Evolutionary conservation across 2,329 filamentous ascomycete species (phyloP).

Genomic region (Ophiostoma quercus): DNA sequence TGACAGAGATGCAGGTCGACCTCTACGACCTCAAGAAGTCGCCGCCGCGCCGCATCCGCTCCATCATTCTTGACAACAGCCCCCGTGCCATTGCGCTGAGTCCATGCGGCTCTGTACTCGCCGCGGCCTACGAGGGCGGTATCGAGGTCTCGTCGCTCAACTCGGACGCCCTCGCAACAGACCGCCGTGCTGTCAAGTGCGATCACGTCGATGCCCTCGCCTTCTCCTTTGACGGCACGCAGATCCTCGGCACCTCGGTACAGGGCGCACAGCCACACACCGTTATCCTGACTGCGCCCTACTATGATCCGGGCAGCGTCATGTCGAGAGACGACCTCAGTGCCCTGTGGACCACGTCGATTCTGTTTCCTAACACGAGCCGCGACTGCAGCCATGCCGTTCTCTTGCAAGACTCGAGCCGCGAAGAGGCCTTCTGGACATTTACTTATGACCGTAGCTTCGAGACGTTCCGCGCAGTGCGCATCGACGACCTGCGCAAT

Average conservation of each 20-base stretch:
- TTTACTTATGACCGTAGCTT: constrained; percentile 73
- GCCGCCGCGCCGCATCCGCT: constrained; percentile 66
- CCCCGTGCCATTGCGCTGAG: constrained; percentile 75
- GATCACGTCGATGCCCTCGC: constrained; percentile 67
- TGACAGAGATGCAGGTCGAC: constrained; percentile 77
- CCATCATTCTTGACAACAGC: constrained; percentile 70
- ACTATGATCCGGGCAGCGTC: constrained; percentile 66
- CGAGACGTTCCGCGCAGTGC: constrained; percentile 71
- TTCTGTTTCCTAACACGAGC: constrained; percentile 76
- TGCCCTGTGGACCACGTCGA: constrained; percentile 78
- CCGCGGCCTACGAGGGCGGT: constrained; percentile 79
- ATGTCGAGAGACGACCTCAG: constrained; percentile 63
- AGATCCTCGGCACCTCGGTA: constrained; percentile 69
- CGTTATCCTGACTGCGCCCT: constrained; percentile 72
- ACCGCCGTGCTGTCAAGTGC: constrained; percentile 72
- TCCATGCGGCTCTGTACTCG: constrained; percentile 73
- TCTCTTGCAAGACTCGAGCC: constrained; percentile 55
- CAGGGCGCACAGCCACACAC: constrained; percentile 61
- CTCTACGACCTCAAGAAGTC: constrained; percentile 66
- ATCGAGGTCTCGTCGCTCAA: constrained; percentile 79
- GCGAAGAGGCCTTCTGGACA: constrained; percentile 66
- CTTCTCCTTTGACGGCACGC: constrained; percentile 73
- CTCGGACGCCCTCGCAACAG: constrained; percentile 56
- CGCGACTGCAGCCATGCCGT: constrained; percentile 73
- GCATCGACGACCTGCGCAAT: constrained; percentile 67